phyloP scores from a whole-genome alignment of 208 protist genomes.

The Trypanosoma grayi region DNA sequence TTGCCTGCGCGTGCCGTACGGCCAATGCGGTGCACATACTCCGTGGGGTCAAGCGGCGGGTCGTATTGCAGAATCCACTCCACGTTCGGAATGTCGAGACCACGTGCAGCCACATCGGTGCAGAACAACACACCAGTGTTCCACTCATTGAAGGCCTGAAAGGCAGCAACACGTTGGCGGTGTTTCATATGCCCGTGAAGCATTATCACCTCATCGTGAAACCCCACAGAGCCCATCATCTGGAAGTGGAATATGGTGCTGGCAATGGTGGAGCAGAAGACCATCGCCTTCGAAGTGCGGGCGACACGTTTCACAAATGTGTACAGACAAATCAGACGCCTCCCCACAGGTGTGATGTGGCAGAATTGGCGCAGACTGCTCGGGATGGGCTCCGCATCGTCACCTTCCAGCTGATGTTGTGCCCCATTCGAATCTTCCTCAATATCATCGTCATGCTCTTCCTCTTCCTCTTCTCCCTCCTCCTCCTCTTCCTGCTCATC shows the following conservation, averaged over 20 bases:
- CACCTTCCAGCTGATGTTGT: background rate
- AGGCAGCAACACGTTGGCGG: slow-evolving; percentile 90
- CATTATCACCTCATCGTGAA: slow-evolving; percentile 95
- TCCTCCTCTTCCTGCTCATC: slow-evolving; percentile 22
- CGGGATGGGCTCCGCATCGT: slow-evolving; percentile 61
- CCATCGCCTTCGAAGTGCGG: slow-evolving; percentile 94
- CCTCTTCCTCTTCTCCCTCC: slow-evolving; percentile 5
- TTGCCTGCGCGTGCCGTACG: slow-evolving; percentile 94
- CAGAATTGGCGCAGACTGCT: slow-evolving; percentile 81
- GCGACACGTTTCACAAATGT: slow-evolving; percentile 97
- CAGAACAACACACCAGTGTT: slow-evolving; percentile 92
- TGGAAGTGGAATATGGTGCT: slow-evolving; percentile 98
- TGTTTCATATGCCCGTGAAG: slow-evolving; percentile 97
- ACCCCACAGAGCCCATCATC: slow-evolving; percentile 98
- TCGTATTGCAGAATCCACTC: slow-evolving; percentile 98
- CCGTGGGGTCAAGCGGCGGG: slow-evolving; percentile 92
- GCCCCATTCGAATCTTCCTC: too few species aligned
- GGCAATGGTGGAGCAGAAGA: slow-evolving; percentile 98
- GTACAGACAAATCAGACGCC: slow-evolving; percentile 89
- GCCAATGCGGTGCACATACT: slow-evolving; percentile 97
- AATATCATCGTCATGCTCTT: too few species aligned
- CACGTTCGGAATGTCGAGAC: slow-evolving; percentile 95
- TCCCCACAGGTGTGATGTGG: slow-evolving; percentile 64
- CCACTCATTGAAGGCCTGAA: slow-evolving; percentile 85
- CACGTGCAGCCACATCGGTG: slow-evolving; percentile 94